Base-by-base conservation (phyloP, 2,329 filamentous ascomycete genomes). In the Orbilia brochopaga region DNA sequence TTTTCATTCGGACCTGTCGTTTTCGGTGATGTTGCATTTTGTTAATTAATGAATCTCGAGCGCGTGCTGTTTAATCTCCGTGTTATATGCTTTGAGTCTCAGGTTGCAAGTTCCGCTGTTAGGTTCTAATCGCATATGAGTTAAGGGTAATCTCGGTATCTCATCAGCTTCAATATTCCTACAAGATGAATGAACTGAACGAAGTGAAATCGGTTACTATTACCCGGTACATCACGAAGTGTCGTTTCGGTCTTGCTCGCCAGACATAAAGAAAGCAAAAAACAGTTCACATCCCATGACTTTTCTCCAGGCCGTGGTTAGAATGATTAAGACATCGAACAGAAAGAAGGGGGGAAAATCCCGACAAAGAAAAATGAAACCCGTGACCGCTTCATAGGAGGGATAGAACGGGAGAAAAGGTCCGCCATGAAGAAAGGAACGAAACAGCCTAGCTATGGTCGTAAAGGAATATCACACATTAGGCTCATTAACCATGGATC, bases 361-460 rank as follows among this genome's bases (percentile, higher is more conserved):
- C 46, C 17, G 46, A 51, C 11, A 51, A 51, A 51, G 11, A 17
- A 15, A 23, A 19, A 27, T 17, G 21, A 15, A 23, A 21, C 46
- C 17, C 19, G 46, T 17, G 7, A 15, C 17, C 46, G 37, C 15
- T 52, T 48, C 59, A 70, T 27, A 23, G 2, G 8, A 19, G 8
- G 51, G 35, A 37, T 52, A 52, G 19, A 53, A 30, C 24, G 5
- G 10, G 6, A 62, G 19, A 58, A 58, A n/a, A 51, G 30, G 24
- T 63, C 55, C 57, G 23, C 52, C 52, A 1, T 35, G 52, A 51
- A 37, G 44, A n/a, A 23, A 57, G 17, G 27, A 51, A 62, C 62
- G 52, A 63, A 51, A 62, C 48, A 50, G 57, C 57, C 65, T 58
- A 59, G 37, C 51, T 57, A 19, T 15, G n/a, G 23, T 27, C 17